Percentiles rank a stretch among this genome's conserved stretches.
These are phyloP conservation scores for Torulaspora globosa DNA, from an alignment of 1,139 yeast genomes.

Conservation along the genomic window DNA sequence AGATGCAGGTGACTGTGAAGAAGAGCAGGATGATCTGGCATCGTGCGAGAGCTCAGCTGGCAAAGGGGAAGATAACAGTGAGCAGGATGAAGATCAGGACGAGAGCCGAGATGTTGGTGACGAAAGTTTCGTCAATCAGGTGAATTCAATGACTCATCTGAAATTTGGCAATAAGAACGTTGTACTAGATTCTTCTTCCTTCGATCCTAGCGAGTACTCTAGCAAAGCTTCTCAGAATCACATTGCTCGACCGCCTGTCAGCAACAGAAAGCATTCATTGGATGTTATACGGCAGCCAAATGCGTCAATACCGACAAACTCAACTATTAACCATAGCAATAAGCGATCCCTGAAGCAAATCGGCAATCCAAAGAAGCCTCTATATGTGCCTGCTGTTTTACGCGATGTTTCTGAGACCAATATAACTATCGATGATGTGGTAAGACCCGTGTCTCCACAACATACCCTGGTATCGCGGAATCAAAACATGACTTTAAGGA, in stretches of 20 bases:
- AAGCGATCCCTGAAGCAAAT: conserved; percentile 46
- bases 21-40: background rate
- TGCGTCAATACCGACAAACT: background rate
- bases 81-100: conserved; percentile 4
- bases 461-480: conserved; percentile 9
- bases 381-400: conserved; percentile 86
- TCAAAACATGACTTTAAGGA: conserved; percentile 8
- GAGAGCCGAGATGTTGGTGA: conserved; percentile 4
- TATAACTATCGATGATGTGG: conserved; percentile 38
- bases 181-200: conserved; percentile 18
- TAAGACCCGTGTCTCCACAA: conserved; percentile 15
- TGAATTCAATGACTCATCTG: conserved; percentile 20
- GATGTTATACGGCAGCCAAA: conserved; percentile 22
- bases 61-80: conserved; percentile 1
- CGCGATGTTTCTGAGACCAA: conserved; percentile 49
- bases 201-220: conserved; percentile 4
- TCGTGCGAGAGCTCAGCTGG: background rate
- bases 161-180: conserved; percentile 24
- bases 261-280: conserved; percentile 17
- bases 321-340: conserved; percentile 3
- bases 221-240: conserved; percentile 1
- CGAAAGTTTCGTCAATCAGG: conserved; percentile 8
- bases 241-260: conserved; percentile 8
- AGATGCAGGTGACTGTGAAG: background rate
- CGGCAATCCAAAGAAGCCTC: conserved; percentile 72